phyloP scores from a whole-genome alignment of 768 basidiomycete species.

The Amyloporia xantha region DNA sequence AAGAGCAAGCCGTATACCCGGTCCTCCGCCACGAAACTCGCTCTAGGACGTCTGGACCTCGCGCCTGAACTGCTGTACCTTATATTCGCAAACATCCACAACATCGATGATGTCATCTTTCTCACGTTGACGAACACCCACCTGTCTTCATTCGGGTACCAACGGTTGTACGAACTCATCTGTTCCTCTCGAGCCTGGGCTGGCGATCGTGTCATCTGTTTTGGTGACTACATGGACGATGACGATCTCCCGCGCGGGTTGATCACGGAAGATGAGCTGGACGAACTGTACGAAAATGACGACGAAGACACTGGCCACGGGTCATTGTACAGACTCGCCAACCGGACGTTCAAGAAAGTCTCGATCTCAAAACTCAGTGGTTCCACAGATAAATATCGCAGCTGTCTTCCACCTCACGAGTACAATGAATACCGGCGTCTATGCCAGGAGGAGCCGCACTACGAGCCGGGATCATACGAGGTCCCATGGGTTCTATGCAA shows the following conservation, averaged over 20 bases:
- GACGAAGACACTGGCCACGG: neutral
- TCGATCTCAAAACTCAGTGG: neutral
- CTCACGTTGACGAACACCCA: neutral
- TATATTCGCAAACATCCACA: neutral
- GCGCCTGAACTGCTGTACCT: neutral
- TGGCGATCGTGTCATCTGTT: constrained; percentile 5
- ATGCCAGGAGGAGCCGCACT: neutral
- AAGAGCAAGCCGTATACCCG: neutral
- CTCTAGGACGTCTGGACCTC: constrained; percentile 2
- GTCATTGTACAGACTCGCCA: neutral
- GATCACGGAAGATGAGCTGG: neutral
- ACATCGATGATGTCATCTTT: neutral
- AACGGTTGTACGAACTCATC: neutral
- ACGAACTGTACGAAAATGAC: neutral
- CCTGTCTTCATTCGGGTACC: neutral
- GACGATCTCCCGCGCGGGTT: constrained; percentile 4
- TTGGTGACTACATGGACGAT: constrained; percentile 3
- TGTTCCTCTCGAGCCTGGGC: neutral
- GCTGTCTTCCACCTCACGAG: neutral
- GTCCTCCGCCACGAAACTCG: neutral
- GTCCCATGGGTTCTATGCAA: constrained; percentile 7
- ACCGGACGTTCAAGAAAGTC: neutral
- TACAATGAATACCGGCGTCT: neutral
- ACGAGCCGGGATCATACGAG: neutral
- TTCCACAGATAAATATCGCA: neutral